Evolutionary conservation across 768 basidiomycete genomes (phyloP).

Genomic region (Pulveroboletus ravenelii): DNA sequence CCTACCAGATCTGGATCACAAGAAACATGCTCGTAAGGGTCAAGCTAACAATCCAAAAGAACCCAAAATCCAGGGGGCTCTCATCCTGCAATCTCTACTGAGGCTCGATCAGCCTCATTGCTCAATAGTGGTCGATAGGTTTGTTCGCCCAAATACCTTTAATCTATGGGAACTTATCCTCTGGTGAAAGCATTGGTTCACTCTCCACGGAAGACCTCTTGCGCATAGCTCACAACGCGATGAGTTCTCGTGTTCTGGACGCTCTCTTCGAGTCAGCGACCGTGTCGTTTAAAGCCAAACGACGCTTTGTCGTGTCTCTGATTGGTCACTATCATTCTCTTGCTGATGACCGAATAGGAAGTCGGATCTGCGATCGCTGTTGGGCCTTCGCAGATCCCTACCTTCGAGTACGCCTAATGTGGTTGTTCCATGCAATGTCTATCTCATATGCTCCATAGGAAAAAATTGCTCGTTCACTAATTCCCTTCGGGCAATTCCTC

Average conservation of each 20-base stretch:
- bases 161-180: slow-evolving; percentile 5
- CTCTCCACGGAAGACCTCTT: slow-evolving; percentile 58
- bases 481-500: slow-evolving; percentile 66
- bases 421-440: neutral
- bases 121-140: slow-evolving; percentile 68
- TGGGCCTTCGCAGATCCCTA: slow-evolving; percentile 92
- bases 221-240: slow-evolving; percentile 57
- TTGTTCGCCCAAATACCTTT: slow-evolving; percentile 6
- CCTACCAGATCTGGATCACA: slow-evolving; percentile 9
- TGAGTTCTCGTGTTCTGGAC: slow-evolving; percentile 76
- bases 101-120: slow-evolving; percentile 64
- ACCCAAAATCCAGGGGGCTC: slow-evolving; percentile 77
- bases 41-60: slow-evolving; percentile 40
- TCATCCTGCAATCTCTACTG: slow-evolving; percentile 81
- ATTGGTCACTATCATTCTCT: slow-evolving; percentile 76
- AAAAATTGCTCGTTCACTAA: slow-evolving; percentile 81
- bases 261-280: slow-evolving; percentile 64
- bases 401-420: slow-evolving; percentile 58
- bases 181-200: slow-evolving; percentile 47
- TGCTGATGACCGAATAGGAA: slow-evolving; percentile 87
- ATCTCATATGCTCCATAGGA: slow-evolving; percentile 48
- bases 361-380: slow-evolving; percentile 84
- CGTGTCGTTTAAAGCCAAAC: slow-evolving; percentile 59
- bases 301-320: slow-evolving; percentile 67
- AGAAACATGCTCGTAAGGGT: slow-evolving; percentile 12